Evolutionary conservation across 257 asterid species (phyloP).

Genomic region (Ilex aquifolium): DNA sequence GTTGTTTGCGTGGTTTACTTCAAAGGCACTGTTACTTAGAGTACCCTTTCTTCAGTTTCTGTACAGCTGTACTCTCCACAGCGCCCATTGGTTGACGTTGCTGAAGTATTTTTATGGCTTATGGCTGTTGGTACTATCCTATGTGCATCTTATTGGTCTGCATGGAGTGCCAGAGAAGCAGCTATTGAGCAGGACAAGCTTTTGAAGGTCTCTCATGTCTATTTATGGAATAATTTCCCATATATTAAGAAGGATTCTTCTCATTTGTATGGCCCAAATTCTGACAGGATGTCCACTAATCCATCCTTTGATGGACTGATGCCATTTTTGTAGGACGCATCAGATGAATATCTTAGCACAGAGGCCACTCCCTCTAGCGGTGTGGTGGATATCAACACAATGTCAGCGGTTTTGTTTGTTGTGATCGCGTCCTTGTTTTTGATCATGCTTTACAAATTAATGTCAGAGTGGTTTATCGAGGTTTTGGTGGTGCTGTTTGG

Average conservation of each 20-base stretch:
- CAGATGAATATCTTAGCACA: conserved; percentile 48
- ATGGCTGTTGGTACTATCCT: conserved; percentile 91
- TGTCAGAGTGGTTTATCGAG: conserved; percentile 85
- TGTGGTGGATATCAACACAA: conserved; percentile 65
- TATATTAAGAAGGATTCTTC: conserved; percentile 1
- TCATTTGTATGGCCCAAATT: not conserved
- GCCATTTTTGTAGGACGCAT: conserved; percentile 59
- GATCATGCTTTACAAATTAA: conserved; percentile 83
- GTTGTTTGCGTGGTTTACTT: too few species aligned
- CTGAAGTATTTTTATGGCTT: conserved; percentile 89
- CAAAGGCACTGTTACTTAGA: too few species aligned
- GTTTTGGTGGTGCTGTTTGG: conserved; percentile 86
- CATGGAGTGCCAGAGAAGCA: conserved; percentile 91
- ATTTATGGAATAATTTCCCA: conserved; percentile 2
- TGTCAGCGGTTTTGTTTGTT: conserved; percentile 73
- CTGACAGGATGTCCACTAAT: conserved; percentile 6
- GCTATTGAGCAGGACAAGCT: conserved; percentile 77
- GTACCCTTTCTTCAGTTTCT: conserved; percentile 37
- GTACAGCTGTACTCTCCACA: conserved; percentile 86
- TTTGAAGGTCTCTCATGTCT: conserved; percentile 43
- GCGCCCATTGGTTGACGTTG: conserved; percentile 84
- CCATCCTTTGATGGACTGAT: conserved; percentile 1
- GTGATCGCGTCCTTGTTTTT: conserved; percentile 88
- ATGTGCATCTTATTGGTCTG: conserved; percentile 92
- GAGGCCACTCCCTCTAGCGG: conserved; percentile 40